Evolutionary conservation across 1,139 yeast species (phyloP), one percentile per base, ranked within the genome.

Genomic region (Taiozyma onychis): DNA sequence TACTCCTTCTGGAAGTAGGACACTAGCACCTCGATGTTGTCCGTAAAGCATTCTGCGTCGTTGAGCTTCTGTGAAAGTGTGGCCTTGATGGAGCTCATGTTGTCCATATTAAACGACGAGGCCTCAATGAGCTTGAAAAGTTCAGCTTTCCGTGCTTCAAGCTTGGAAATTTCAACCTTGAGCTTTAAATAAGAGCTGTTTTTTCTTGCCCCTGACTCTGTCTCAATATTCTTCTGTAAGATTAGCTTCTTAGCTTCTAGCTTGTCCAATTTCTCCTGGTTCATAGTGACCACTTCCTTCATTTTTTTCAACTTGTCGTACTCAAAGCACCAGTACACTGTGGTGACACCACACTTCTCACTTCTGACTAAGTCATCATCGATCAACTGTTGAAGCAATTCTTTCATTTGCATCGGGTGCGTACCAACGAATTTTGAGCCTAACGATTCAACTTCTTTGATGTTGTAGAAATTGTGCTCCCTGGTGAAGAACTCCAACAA

Each of bases 261-360:
- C 16, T 39, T 34, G n/a, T 51, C 44, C 14, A 57, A 45, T 16
- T 53, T 44, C 14, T 55, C 51, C 11, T 58, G 51, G 14, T 48
- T 51, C 2, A 43, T 37, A 5, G 48, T 39, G 18, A 59, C 43
- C 27, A 42, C 48, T 4, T 44, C 52, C 41, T 62, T 46, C 44
- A 72, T 39, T 26, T 60, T 62, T 46, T 61, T 61, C 18, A 61
- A 60, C 30, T 64, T 64, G 44, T 75, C 74, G 49, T 73, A 72
- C 47, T 70, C 70, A 58, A 78, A 79, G 45, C 78, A 69, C 82
- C 84, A 79, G 58, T 78, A 80, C 18, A 78, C 67, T 52, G 77
- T 78, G 4, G 78, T 71, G 13, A 70, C 67, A 0, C 85, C 85
- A 58, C 83, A 77, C 63, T 78, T 80, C 53, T 77, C 81, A 43